Percentiles rank a stretch among this genome's conserved stretches.
Conservation (phyloP, 106 monocot genomes). For the Dioscorea alata region DNA sequence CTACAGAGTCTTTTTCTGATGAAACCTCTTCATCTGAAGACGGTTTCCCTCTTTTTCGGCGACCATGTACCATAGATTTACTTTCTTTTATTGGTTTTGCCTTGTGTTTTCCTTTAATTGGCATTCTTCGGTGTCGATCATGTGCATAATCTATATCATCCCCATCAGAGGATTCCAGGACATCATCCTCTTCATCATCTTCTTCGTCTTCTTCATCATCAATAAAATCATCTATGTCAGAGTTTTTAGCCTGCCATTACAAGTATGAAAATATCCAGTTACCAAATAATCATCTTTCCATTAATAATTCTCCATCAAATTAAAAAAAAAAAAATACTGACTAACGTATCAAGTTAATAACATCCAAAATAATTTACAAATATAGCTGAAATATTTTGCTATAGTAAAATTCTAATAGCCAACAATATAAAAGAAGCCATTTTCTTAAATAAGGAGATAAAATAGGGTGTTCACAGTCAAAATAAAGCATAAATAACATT, state of each 20-base stretch:
- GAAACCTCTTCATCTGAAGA: conserved; percentile 66
- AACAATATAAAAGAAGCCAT: too few relatives aligned
- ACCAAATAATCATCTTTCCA: too few relatives aligned
- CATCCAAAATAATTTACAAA: too few relatives aligned
- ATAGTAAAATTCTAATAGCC: too few relatives aligned
- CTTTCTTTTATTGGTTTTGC: conserved; percentile 44
- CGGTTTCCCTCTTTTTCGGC: conserved; percentile 46
- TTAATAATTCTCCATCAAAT: too few relatives aligned
- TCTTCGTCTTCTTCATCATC: conserved; percentile 55
- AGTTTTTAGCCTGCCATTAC: conserved; percentile 58
- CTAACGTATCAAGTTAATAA: too few relatives aligned
- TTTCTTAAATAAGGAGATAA: too few relatives aligned
- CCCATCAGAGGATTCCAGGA: conserved; percentile 56
- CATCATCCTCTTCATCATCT: conserved; percentile 47
- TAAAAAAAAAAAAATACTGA: too few relatives aligned
- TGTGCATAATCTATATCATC: conserved; percentile 57
- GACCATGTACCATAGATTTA: conserved; percentile 30
- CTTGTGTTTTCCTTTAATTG: conserved; percentile 29
- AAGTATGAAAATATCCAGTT: neutral
- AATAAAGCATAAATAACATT: too few relatives aligned
- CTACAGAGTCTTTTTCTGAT: conserved; percentile 54
- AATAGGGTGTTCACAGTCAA: too few relatives aligned
- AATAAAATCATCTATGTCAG: conserved; percentile 68
- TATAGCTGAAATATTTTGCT: too few relatives aligned
- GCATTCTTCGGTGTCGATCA: conserved; percentile 13